Conservation (phyloP, 1,284 basidiomycete genomes). For the Agaricales sp. region DNA sequence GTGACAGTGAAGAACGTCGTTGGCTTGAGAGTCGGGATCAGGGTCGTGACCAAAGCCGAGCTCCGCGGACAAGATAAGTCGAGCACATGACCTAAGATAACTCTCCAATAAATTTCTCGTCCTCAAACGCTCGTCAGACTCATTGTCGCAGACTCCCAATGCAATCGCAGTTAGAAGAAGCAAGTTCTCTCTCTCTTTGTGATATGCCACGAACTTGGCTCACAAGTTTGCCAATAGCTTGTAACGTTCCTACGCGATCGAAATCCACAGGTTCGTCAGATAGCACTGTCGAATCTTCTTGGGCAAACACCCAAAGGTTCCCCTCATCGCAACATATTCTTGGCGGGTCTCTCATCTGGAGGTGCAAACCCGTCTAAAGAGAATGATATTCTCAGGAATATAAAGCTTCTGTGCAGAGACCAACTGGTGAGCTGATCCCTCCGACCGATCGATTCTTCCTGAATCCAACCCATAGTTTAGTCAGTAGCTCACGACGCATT, state of each 20-base stretch:
- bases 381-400: conserved; percentile 58
- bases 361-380: conserved; percentile 56
- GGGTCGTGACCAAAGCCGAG: too few species aligned
- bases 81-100: too few species aligned
- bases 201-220: neutral
- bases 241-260: conserved; percentile 79
- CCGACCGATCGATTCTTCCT: conserved; percentile 7
- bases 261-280: conserved; percentile 81
- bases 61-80: too few species aligned
- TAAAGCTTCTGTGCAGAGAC: conserved; percentile 82
- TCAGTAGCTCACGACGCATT: conserved; percentile 93
- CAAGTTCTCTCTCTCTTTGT: neutral
- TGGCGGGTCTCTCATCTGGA: conserved; percentile 41
- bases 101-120: too few species aligned
- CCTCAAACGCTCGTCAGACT: too few species aligned
- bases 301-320: conserved; percentile 69
- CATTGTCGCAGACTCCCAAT: too few species aligned
- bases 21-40: too few species aligned
- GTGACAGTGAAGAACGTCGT: too few species aligned
- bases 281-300: conserved; percentile 79
- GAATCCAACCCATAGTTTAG: conserved; percentile 30
- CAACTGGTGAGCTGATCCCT: conserved; percentile 47
- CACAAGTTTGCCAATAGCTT: conserved; percentile 41
- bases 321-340: conserved; percentile 68
- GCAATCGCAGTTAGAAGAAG: neutral